phyloP scores from a whole-genome alignment of 768 basidiomycete genomes.

The Ramaria sp. region DNA sequence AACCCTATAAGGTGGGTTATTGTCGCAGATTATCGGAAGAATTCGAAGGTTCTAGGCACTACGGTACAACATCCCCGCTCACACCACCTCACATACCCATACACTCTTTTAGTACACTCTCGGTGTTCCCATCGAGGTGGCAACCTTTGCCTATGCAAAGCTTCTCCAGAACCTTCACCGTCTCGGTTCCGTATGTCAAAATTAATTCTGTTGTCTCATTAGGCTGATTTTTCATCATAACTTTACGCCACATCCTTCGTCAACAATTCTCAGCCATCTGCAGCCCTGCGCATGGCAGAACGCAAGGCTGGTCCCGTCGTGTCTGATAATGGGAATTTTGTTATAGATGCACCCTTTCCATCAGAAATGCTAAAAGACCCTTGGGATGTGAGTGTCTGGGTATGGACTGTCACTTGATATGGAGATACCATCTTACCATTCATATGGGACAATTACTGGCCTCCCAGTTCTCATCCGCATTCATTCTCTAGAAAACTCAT shows the following conservation, averaged over 20 bases:
- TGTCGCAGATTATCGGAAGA: slow-evolving; percentile 95
- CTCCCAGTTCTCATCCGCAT: too few relatives aligned
- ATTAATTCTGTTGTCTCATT: slow-evolving; percentile 9
- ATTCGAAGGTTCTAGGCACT: slow-evolving; percentile 69
- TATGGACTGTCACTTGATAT: not conserved
- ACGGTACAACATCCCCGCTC: slow-evolving; percentile 41
- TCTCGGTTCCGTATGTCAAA: slow-evolving; percentile 19
- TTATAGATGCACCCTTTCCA: slow-evolving; percentile 92
- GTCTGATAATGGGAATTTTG: slow-evolving; percentile 93
- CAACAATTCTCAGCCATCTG: slow-evolving; percentile 39
- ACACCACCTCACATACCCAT: slow-evolving; percentile 8
- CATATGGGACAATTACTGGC: not conserved
- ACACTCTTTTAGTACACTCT: slow-evolving; percentile 54
- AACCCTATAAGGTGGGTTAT: slow-evolving; percentile 56
- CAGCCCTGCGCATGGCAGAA: slow-evolving; percentile 86
- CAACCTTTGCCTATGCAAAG: slow-evolving; percentile 90
- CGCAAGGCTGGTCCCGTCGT: slow-evolving; percentile 83
- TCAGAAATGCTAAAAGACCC: slow-evolving; percentile 59
- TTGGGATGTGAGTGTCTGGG: slow-evolving; percentile 30
- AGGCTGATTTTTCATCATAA: not conserved
- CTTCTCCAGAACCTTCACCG: slow-evolving; percentile 60
- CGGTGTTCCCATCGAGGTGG: slow-evolving; percentile 94
- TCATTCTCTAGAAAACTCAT: not conserved
- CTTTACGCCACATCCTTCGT: not conserved
- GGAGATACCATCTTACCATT: not conserved